Conservation (phyloP, 768 basidiomycete genomes). For the Agaricus sinodeliciosus region DNA sequence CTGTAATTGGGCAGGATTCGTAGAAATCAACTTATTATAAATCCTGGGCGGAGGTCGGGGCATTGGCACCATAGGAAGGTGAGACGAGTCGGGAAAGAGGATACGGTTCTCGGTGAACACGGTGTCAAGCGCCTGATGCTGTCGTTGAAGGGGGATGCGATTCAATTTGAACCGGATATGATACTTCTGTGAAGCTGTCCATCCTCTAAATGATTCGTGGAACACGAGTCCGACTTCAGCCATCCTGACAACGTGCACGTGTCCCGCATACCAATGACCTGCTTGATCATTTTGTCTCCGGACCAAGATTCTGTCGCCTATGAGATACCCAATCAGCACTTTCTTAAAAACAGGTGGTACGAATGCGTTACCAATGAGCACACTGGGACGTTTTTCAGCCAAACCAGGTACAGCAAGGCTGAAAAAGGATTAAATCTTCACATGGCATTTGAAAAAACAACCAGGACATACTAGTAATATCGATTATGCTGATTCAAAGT, state of each 20-base stretch:
- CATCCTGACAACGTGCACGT: slow-evolving; percentile 45
- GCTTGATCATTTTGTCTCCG: slow-evolving; percentile 29
- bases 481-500: slow-evolving; percentile 21
- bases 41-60: slow-evolving; percentile 16
- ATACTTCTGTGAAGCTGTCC: slow-evolving; percentile 29
- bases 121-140: slow-evolving; percentile 51
- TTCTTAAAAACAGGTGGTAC: not conserved
- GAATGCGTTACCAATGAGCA: slow-evolving; percentile 39
- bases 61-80: not conserved
- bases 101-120: slow-evolving; percentile 38
- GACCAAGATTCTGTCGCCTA: slow-evolving; percentile 52
- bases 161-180: slow-evolving; percentile 53
- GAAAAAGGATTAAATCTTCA: not conserved
- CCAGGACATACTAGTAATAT: slow-evolving; percentile 32
- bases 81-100: slow-evolving; percentile 36
- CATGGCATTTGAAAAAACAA: not conserved
- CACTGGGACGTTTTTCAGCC: slow-evolving; percentile 51
- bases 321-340: not conserved
- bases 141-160: slow-evolving; percentile 46
- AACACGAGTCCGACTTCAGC: slow-evolving; percentile 48
- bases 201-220: slow-evolving; percentile 33
- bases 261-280: slow-evolving; percentile 53
- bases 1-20: slow-evolving; percentile 40
- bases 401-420: slow-evolving; percentile 35
- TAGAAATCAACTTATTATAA: slow-evolving; percentile 36